Evolutionary conservation across 1,139 yeast species (phyloP).

Genomic region (Hansenula anomala): DNA sequence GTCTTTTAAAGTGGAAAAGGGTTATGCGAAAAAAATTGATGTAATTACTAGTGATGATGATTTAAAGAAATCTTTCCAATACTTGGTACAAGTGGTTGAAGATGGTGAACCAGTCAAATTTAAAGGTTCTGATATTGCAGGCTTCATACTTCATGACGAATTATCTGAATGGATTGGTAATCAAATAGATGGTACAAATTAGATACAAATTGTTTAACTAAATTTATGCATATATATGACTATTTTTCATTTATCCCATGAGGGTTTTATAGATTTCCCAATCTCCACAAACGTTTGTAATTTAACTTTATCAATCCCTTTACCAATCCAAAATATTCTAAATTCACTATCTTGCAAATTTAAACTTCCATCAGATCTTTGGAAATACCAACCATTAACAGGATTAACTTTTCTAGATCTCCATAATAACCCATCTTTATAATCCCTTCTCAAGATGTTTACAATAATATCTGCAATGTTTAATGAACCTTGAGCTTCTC

Average conservation of each 20-base stretch:
- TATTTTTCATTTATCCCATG: constrained; percentile 15
- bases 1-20: constrained; percentile 39
- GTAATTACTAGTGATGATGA: constrained; percentile 17
- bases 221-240: neutral
- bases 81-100: constrained; percentile 26
- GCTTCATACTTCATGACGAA: constrained; percentile 38
- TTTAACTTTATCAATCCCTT: constrained; percentile 3
- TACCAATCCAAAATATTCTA: constrained; percentile 22
- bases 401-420: constrained; percentile 82
- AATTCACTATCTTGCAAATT: constrained; percentile 25
- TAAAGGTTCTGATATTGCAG: constrained; percentile 41
- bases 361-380: constrained; percentile 73
- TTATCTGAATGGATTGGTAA: constrained; percentile 45
- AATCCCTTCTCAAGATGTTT: constrained; percentile 66
- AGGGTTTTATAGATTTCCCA: constrained; percentile 17
- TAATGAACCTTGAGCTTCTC: constrained; percentile 80
- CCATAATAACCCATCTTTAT: constrained; percentile 80
- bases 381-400: constrained; percentile 97
- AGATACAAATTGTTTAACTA: neutral
- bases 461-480: constrained; percentile 93
- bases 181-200: constrained; percentile 40
- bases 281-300: constrained; percentile 18
- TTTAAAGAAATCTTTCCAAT: constrained; percentile 23
- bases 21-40: constrained; percentile 26
- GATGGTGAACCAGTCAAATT: constrained; percentile 30